Conservation (phyloP, 2,329 filamentous ascomycete genomes). For the Cytospora mali region DNA sequence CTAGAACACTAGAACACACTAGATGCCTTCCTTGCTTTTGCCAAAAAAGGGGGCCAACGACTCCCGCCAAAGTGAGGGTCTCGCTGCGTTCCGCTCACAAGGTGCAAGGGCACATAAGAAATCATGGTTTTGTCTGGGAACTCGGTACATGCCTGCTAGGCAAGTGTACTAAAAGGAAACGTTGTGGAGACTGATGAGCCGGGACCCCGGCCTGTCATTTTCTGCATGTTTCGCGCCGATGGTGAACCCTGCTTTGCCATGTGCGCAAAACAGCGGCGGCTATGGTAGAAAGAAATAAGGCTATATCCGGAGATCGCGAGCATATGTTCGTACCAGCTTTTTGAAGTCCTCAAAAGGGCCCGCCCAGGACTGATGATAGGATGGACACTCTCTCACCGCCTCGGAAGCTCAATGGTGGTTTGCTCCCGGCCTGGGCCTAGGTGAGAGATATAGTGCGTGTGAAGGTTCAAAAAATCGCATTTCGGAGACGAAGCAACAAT, state of each 20-base stretch:
- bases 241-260: constrained; percentile 28
- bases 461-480: not conserved
- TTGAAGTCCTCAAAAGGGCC: constrained; percentile 17
- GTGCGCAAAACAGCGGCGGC: constrained; percentile 29
- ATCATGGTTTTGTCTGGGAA: not conserved
- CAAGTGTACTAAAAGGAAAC: not conserved
- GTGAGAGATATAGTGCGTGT: not conserved
- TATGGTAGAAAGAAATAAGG: constrained; percentile 20
- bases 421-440: not conserved
- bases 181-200: constrained; percentile 10
- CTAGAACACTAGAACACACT: constrained; percentile 1
- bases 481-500: not conserved
- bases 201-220: constrained; percentile 30
- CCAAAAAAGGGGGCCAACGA: not conserved
- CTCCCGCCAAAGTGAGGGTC: not conserved
- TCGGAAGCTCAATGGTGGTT: not conserved
- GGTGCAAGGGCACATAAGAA: not conserved
- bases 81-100: not conserved
- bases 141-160: not conserved
- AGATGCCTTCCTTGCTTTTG: not conserved
- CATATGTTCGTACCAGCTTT: constrained; percentile 15
- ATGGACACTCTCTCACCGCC: constrained; percentile 13
- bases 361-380: not conserved
- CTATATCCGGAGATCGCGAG: constrained; percentile 9
- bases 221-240: constrained; percentile 28